Percentiles rank a stretch among this genome's conserved stretches.
Conservation (phyloP, 2,329 filamentous ascomycete genomes). For the Fragosphaeria purpurea region DNA sequence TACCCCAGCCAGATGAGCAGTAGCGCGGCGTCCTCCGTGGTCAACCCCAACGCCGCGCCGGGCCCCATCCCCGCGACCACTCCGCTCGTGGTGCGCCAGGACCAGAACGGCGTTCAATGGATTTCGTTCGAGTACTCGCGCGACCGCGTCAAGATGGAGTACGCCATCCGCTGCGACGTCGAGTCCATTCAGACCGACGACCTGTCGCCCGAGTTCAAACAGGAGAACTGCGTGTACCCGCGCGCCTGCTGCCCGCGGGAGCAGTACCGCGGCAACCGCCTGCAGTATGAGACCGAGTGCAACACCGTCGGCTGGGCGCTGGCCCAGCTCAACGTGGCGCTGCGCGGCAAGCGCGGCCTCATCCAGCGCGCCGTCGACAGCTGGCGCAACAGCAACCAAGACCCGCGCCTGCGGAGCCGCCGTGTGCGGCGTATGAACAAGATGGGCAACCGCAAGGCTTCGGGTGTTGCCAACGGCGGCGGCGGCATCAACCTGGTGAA, state of each 20-base stretch:
- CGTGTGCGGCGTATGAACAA: conserved; percentile 93
- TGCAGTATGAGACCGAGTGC: conserved; percentile 97
- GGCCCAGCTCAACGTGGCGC: conserved; percentile 80
- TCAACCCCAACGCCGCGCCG: conserved; percentile 84
- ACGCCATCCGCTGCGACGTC: conserved; percentile 95
- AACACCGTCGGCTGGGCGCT: conserved; percentile 99
- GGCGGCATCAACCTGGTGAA: too few relatives aligned
- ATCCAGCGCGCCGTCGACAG: conserved; percentile 97
- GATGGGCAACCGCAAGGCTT: conserved; percentile 73
- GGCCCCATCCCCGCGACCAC: conserved; percentile 96
- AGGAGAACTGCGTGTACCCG: conserved; percentile 96
- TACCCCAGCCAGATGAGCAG: conserved; percentile 5
- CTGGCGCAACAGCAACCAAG: conserved; percentile 98
- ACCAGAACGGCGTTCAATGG: conserved; percentile 96
- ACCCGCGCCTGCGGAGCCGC: conserved; percentile 80
- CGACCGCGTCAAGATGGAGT: conserved; percentile 98
- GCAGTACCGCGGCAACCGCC: conserved; percentile 87
- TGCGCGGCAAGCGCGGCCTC: conserved; percentile 86
- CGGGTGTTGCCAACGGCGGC: conserved; percentile 34
- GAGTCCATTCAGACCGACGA: conserved; percentile 90
- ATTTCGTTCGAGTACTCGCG: conserved; percentile 97
- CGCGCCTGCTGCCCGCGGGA: conserved; percentile 91
- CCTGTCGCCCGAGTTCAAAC: conserved; percentile 82
- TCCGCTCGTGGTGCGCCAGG: conserved; percentile 84
- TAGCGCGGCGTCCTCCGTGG: conserved; percentile 15